These are phyloP conservation scores for Globisporangium parvum DNA, from an alignment of 352 stramenopile genomes.

Conservation along the genomic window DNA sequence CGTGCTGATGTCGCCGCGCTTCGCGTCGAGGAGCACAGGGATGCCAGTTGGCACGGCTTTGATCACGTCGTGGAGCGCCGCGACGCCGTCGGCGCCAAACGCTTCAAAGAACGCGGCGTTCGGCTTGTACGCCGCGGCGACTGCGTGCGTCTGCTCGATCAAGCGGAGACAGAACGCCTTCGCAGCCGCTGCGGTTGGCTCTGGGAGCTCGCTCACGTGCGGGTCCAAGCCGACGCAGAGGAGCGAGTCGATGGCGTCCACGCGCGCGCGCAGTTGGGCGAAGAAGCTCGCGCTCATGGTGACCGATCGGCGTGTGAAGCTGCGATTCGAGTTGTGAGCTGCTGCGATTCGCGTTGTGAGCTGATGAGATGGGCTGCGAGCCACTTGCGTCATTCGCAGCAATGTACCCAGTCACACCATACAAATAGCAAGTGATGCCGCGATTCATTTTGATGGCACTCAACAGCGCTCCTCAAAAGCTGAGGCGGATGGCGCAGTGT, in stretches of 20 bases:
- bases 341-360: no score
- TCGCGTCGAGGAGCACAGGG: conserved; percentile 96
- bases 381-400: no score
- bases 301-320: neutral
- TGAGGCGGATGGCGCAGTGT: no score
- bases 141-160: conserved; percentile 92
- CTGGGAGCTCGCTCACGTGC: conserved; percentile 79
- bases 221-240: conserved; percentile 98
- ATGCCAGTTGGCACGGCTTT: conserved; percentile 86
- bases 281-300: conserved; percentile 78
- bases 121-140: conserved; percentile 97
- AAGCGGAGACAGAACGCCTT: conserved; percentile 94
- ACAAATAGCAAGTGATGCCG: no score
- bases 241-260: conserved; percentile 90
- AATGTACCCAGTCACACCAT: no score
- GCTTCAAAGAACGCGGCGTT: conserved; percentile 99
- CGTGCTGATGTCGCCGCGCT: conserved; percentile 98
- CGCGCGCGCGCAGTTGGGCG: conserved; percentile 76
- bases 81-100: conserved; percentile 82
- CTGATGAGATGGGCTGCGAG: no score
- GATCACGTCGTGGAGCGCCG: conserved; percentile 90
- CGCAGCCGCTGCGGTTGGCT: conserved; percentile 83
- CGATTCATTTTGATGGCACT: no score
- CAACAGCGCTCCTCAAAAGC: no score
- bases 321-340: no score